Evolutionary conservation across 2,329 filamentous ascomycete genomes (phyloP).

Genomic region (Fusarium brachygibbosum): DNA sequence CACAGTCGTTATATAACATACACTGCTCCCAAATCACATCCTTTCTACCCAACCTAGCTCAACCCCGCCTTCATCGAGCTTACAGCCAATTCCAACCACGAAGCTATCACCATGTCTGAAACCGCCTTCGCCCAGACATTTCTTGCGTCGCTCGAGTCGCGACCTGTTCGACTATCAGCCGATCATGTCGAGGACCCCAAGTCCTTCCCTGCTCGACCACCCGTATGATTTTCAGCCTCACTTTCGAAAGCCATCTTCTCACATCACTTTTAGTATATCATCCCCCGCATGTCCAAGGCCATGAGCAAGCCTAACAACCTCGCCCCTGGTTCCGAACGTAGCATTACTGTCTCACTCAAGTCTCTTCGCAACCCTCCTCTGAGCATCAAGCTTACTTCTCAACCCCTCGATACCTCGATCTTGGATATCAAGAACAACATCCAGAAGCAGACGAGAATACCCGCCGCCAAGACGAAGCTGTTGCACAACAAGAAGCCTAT

Average conservation of each 20-base stretch:
- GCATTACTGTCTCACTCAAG: constrained; percentile 73
- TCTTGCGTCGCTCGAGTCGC: constrained; percentile 82
- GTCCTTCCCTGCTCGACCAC: constrained; percentile 79
- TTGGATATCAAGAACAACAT: constrained; percentile 83
- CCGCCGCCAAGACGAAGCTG: constrained; percentile 85
- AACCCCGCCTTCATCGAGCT: constrained; percentile 45
- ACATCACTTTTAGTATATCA: constrained; percentile 69
- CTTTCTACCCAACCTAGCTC: constrained; percentile 15
- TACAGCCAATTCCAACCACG: constrained; percentile 9
- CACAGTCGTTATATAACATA: background rate
- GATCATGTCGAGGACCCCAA: constrained; percentile 92
- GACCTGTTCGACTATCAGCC: constrained; percentile 83
- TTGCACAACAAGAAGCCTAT: constrained; percentile 90
- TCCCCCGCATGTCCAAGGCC: constrained; percentile 74
- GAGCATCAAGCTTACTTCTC: constrained; percentile 74
- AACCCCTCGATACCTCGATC: constrained; percentile 77
- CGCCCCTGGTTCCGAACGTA: constrained; percentile 67
- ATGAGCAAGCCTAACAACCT: constrained; percentile 65
- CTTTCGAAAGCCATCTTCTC: constrained; percentile 5
- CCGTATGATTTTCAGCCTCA: constrained; percentile 65
- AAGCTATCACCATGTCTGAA: constrained; percentile 75
- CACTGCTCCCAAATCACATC: background rate
- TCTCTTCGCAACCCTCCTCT: constrained; percentile 82
- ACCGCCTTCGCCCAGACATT: constrained; percentile 86
- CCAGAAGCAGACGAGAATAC: constrained; percentile 71